Evolutionary conservation across 192 early-diverging fungal species (phyloP).

Genomic region (Glomus cerebriforme): DNA sequence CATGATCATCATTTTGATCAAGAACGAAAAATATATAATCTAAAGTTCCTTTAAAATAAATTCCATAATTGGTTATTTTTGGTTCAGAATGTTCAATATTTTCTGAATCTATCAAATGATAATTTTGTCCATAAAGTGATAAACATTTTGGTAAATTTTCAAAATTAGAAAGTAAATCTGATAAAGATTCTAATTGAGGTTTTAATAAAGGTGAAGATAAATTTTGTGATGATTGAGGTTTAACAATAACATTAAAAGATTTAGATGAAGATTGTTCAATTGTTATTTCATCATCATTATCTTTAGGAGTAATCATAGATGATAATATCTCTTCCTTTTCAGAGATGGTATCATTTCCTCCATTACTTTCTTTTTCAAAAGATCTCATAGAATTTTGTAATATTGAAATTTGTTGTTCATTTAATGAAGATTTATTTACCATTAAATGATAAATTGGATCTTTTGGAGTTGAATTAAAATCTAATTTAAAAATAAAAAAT

Average conservation of each 20-base stretch:
- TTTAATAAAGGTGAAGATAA: neutral
- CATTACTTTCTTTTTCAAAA: neutral
- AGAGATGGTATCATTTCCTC: neutral
- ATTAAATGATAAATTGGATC: constrained; percentile 27
- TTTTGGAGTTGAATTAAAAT: constrained; percentile 17
- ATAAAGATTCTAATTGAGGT: neutral
- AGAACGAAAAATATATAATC: constrained; percentile 19
- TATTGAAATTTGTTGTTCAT: neutral
- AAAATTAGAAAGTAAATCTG: constrained; percentile 10
- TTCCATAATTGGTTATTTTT: constrained; percentile 17
- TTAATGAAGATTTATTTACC: neutral
- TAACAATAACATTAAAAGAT: neutral
- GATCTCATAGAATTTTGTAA: constrained; percentile 16
- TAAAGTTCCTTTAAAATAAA: constrained; percentile 8
- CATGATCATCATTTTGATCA: neutral
- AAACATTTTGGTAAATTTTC: constrained; percentile 8
- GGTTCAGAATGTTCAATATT: constrained; percentile 9
- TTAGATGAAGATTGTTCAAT: neutral
- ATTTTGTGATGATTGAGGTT: neutral
- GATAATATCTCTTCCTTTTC: neutral
- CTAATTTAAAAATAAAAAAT: neutral
- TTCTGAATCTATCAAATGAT: constrained; percentile 13
- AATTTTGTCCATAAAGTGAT: constrained; percentile 20
- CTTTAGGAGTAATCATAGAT: neutral
- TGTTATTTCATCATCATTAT: neutral